Conservation (phyloP, 306 rosid species). For the Dryas alaskensis region DNA sequence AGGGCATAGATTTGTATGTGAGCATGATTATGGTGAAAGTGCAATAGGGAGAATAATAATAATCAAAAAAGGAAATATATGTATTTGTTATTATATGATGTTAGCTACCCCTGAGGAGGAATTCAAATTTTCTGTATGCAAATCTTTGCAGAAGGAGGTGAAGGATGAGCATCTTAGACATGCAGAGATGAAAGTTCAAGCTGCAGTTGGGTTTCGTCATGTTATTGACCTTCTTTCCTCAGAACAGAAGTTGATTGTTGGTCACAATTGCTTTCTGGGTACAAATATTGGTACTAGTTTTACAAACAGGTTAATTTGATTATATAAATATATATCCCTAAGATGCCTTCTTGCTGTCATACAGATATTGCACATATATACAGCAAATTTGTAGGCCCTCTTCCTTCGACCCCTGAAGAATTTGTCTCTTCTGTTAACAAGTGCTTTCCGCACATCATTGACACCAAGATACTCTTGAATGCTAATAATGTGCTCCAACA, state of each 20-base stretch:
- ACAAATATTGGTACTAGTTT: conserved; percentile 21
- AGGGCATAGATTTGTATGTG: neutral
- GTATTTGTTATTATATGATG: neutral
- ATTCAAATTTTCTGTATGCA: conserved; percentile 2
- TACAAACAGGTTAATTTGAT: conserved; percentile 10
- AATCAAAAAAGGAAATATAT: neutral
- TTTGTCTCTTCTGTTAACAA: conserved; percentile 71
- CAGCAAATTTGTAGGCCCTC: conserved; percentile 82
- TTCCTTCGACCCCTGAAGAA: conserved; percentile 72
- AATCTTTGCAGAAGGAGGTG: conserved; percentile 63
- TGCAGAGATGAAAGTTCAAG: conserved; percentile 57
- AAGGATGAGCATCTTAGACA: conserved; percentile 48
- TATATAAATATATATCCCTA: conserved; percentile 14
- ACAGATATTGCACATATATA: conserved; percentile 83
- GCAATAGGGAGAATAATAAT: neutral
- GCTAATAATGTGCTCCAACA: conserved; percentile 48
- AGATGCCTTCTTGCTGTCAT: conserved; percentile 33
- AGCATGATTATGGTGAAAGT: neutral
- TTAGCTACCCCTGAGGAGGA: neutral
- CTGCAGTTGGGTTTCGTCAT: conserved; percentile 90
- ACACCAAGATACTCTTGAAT: conserved; percentile 80
- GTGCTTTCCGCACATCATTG: conserved; percentile 66
- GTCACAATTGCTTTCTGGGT: conserved; percentile 94
- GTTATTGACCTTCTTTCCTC: conserved; percentile 87
- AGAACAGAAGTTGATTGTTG: conserved; percentile 78